phyloP scores from a whole-genome alignment of 106 monocot genomes.

The Allium sativum region DNA sequence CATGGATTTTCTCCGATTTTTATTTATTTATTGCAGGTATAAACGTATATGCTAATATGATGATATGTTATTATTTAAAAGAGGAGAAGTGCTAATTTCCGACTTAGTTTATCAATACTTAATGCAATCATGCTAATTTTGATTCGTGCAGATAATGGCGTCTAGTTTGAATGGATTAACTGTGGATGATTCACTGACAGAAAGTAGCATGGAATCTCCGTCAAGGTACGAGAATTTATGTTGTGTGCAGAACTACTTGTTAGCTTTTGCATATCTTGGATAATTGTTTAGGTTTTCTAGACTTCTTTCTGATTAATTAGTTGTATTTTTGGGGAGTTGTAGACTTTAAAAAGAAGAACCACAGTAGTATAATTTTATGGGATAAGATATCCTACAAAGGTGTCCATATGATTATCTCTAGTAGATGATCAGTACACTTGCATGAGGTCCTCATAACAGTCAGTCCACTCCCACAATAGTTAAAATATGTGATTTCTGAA shows the following conservation, averaged over 20 bases:
- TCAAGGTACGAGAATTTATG: constrained; percentile 35
- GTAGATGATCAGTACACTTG: no score
- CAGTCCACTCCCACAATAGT: no score
- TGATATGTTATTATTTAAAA: background rate
- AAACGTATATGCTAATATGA: background rate
- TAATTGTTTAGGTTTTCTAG: no score
- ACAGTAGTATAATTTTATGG: no score
- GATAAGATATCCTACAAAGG: no score
- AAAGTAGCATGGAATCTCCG: constrained; percentile 80
- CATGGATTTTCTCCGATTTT: constrained; percentile 3
- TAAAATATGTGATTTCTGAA: no score
- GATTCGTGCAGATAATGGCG: constrained; percentile 72
- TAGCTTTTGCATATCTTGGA: no score
- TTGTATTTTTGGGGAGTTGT: no score
- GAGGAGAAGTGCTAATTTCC: background rate
- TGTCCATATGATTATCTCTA: no score
- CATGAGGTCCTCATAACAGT: no score
- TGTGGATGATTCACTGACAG: constrained; percentile 69
- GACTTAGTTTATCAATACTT: background rate
- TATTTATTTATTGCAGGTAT: background rate
- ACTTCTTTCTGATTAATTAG: no score
- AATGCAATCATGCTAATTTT: background rate
- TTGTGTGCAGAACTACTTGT: background rate
- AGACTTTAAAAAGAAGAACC: no score
- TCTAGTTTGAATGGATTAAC: constrained; percentile 88